phyloP scores from a whole-genome alignment of 257 asterid species.

The Coffea canephora region DNA sequence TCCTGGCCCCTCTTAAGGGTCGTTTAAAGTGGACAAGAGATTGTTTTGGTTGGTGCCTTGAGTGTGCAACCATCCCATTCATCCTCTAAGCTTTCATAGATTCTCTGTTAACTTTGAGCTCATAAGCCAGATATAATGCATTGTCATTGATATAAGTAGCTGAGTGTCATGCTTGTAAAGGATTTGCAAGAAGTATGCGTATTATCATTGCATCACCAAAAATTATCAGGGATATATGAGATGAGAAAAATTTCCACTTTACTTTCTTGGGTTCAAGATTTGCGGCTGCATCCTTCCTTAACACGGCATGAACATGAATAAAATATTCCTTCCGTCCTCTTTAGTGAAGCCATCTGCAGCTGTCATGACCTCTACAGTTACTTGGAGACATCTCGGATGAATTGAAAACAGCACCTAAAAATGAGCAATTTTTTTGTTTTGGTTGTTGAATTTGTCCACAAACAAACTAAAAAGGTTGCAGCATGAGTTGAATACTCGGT shows the following conservation, averaged over 20 bases:
- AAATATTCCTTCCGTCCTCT: neutral
- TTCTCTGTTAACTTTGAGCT: neutral
- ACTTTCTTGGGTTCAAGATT: neutral
- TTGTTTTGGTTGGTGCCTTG: neutral
- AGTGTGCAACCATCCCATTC: neutral
- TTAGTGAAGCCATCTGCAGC: neutral
- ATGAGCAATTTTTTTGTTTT: neutral
- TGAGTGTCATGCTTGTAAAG: neutral
- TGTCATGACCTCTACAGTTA: neutral
- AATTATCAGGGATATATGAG: neutral
- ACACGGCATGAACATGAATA: neutral
- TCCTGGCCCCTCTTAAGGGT: neutral
- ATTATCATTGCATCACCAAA: no score
- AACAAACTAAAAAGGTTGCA: neutral
- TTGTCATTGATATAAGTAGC: neutral
- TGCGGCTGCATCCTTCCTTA: neutral
- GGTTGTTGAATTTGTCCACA: neutral
- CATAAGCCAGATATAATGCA: neutral
- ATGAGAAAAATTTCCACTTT: neutral
- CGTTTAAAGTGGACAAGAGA: neutral
- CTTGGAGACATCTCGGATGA: neutral
- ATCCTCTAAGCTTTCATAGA: neutral
- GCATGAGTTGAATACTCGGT: neutral
- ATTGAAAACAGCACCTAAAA: neutral
- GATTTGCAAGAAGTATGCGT: neutral